Percentiles rank a stretch among this genome's conserved stretches.
Conservation (phyloP, 805 yeast species). For the Ogataea populi-albae region DNA sequence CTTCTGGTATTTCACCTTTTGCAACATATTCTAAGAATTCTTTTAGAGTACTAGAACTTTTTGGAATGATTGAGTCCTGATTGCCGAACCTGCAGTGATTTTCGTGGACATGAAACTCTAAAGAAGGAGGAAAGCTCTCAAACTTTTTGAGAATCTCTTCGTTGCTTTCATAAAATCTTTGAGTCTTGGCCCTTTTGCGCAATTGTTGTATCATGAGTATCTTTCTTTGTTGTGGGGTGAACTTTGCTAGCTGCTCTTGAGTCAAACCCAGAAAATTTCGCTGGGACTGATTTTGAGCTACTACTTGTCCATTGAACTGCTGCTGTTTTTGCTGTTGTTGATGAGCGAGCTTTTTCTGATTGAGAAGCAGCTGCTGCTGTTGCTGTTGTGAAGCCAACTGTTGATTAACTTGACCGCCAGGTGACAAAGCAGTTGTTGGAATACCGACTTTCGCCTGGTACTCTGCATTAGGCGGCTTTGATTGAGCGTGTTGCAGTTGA, state of each 20-base stretch:
- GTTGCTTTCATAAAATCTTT: constrained; percentile 66
- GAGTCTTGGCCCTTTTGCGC: constrained; percentile 43
- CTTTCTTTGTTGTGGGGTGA: constrained; percentile 42
- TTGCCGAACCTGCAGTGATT: constrained; percentile 90
- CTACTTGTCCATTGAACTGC: constrained; percentile 23
- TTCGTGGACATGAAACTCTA: constrained; percentile 87
- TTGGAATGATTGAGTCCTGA: constrained; percentile 82
- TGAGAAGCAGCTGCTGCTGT: constrained; percentile 9
- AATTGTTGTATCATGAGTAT: constrained; percentile 40
- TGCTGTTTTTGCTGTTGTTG: constrained; percentile 24
- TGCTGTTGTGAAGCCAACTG: constrained; percentile 23
- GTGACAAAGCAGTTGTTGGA: constrained; percentile 8
- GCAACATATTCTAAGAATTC: constrained; percentile 79
- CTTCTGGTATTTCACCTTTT: constrained; percentile 80
- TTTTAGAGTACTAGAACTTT: constrained; percentile 70
- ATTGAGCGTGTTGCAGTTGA: constrained; percentile 9
- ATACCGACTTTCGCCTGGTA: constrained; percentile 5
- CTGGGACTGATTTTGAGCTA: constrained; percentile 22
- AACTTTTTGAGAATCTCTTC: constrained; percentile 75
- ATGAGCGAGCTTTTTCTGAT: constrained; percentile 11
- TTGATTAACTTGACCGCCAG: constrained; percentile 11
- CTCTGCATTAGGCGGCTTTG: not conserved
- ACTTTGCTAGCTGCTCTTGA: constrained; percentile 31
- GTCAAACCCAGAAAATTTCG: constrained; percentile 25
- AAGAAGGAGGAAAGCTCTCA: constrained; percentile 71